Percentiles rank a stretch among this genome's conserved stretches.
Conservation (phyloP, 2,329 filamentous ascomycete genomes). For the Capronia americana region DNA sequence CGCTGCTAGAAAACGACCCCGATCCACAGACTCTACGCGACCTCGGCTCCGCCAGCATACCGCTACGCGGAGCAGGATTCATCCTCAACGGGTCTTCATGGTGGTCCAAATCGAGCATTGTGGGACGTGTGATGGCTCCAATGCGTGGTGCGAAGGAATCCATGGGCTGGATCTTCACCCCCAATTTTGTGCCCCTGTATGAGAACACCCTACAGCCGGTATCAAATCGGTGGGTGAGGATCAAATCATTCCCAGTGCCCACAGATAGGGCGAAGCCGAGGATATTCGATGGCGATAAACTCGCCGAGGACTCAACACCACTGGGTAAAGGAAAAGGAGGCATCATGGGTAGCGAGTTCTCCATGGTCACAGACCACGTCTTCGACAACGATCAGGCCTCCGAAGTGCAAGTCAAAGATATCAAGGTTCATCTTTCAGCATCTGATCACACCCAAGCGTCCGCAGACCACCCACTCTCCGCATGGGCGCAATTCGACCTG, state of each 20-base stretch:
- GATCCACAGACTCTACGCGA: slow-evolving; percentile 55
- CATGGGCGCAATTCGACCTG: slow-evolving; percentile 33
- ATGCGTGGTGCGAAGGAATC: slow-evolving; percentile 54
- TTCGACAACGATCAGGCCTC: slow-evolving; percentile 25
- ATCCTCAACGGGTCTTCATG: slow-evolving; percentile 55
- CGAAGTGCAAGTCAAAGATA: slow-evolving; percentile 37
- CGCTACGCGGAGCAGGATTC: slow-evolving; percentile 59
- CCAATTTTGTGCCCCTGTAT: slow-evolving; percentile 48
- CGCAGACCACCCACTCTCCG: slow-evolving; percentile 33
- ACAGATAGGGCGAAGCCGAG: slow-evolving; percentile 46
- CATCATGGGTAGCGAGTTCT: slow-evolving; percentile 48
- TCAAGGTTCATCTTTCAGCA: slow-evolving; percentile 40
- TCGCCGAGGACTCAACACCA: slow-evolving; percentile 50
- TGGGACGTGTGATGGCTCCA: slow-evolving; percentile 60
- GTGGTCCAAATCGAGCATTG: slow-evolving; percentile 64
- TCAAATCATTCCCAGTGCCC: slow-evolving; percentile 48
- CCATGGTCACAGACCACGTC: slow-evolving; percentile 46
- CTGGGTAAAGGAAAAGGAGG: slow-evolving; percentile 47
- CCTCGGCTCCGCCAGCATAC: slow-evolving; percentile 58
- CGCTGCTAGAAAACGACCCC: slow-evolving; percentile 59
- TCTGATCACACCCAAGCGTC: slow-evolving; percentile 25
- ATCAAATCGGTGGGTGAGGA: slow-evolving; percentile 58
- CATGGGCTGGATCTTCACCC: slow-evolving; percentile 62
- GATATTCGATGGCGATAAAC: slow-evolving; percentile 51
- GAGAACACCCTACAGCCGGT: slow-evolving; percentile 40